Conservation (phyloP, 1,284 basidiomycete species). For the Marasmius sp. region DNA sequence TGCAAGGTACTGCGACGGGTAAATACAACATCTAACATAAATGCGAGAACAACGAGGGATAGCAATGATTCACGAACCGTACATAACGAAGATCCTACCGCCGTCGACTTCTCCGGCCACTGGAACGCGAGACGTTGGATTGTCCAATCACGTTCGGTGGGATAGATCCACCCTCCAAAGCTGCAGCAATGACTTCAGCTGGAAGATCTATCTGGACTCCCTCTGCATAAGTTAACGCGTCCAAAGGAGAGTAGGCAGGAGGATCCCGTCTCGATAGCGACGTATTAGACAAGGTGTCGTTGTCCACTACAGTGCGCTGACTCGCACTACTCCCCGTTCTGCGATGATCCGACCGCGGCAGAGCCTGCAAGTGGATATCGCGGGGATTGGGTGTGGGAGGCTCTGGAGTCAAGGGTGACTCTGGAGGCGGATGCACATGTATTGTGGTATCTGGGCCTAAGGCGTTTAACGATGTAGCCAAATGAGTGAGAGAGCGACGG, state of each 20-base stretch:
- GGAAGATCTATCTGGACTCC: constrained; percentile 82
- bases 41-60: background rate
- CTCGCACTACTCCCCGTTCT: constrained; percentile 27
- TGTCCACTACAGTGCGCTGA: constrained; percentile 17
- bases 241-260: constrained; percentile 80
- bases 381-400: constrained; percentile 76
- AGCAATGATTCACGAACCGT: constrained; percentile 9
- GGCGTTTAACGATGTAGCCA: constrained; percentile 52
- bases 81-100: constrained; percentile 31
- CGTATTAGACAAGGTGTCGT: constrained; percentile 22
- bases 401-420: constrained; percentile 71
- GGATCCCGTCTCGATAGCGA: constrained; percentile 57
- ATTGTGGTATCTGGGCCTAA: constrained; percentile 63
- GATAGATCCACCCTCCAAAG: constrained; percentile 65
- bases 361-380: constrained; percentile 76
- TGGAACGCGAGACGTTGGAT: constrained; percentile 45
- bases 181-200: constrained; percentile 79
- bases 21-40: background rate
- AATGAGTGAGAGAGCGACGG: constrained; percentile 58
- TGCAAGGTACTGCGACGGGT: background rate
- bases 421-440: constrained; percentile 73
- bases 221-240: constrained; percentile 76
- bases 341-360: constrained; percentile 44
- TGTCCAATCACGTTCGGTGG: constrained; percentile 58
- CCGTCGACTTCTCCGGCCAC: constrained; percentile 59